Percentiles rank a stretch among this genome's conserved stretches.
phyloP scores from a whole-genome alignment of 78 protist genomes.

The Mastigamoeba balamuthi region DNA sequence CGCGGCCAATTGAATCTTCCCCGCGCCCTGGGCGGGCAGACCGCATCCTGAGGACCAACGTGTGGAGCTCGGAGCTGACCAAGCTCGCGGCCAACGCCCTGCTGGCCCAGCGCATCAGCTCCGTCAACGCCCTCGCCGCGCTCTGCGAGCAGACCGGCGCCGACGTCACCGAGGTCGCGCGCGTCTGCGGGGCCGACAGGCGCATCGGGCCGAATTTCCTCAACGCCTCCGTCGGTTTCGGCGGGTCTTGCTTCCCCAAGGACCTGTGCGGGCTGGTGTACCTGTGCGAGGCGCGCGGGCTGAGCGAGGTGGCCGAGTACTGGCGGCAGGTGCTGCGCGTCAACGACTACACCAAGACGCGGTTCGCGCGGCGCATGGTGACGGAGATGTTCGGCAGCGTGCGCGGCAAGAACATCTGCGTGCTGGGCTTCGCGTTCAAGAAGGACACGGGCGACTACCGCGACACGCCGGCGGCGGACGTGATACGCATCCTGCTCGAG shows the following conservation, averaged over 20 bases:
- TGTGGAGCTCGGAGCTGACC: slow-evolving; percentile 81
- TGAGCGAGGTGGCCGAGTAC: slow-evolving; percentile 84
- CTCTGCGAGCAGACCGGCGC: slow-evolving; percentile 91
- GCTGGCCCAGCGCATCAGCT: slow-evolving; percentile 93
- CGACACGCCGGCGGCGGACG: slow-evolving; percentile 74
- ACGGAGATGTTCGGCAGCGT: slow-evolving; percentile 76
- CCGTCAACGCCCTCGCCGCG: slow-evolving; percentile 77
- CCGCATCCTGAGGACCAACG: slow-evolving; percentile 65
- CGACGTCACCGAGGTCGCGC: slow-evolving; percentile 68
- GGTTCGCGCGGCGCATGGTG: slow-evolving; percentile 65
- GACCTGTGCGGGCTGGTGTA: slow-evolving; percentile 89
- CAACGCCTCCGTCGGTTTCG: slow-evolving; percentile 75
- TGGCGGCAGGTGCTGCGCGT: slow-evolving; percentile 74
- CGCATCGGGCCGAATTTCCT: slow-evolving; percentile 81
- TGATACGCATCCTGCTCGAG: slow-evolving; percentile 37
- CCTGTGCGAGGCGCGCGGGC: slow-evolving; percentile 49
- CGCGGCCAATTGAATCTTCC: background rate
- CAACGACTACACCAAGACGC: slow-evolving; percentile 81
- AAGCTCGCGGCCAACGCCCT: slow-evolving; percentile 93
- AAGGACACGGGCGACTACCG: slow-evolving; percentile 88
- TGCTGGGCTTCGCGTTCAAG: slow-evolving; percentile 92
- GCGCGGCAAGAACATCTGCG: slow-evolving; percentile 62
- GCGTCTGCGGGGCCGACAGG: slow-evolving; percentile 66
- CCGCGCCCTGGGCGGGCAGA: background rate
- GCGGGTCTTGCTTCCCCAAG: slow-evolving; percentile 90